Evolutionary conservation across 202 grass and related monocot genomes (phyloP).

Genomic region (Cymbopogon flexuosus): DNA sequence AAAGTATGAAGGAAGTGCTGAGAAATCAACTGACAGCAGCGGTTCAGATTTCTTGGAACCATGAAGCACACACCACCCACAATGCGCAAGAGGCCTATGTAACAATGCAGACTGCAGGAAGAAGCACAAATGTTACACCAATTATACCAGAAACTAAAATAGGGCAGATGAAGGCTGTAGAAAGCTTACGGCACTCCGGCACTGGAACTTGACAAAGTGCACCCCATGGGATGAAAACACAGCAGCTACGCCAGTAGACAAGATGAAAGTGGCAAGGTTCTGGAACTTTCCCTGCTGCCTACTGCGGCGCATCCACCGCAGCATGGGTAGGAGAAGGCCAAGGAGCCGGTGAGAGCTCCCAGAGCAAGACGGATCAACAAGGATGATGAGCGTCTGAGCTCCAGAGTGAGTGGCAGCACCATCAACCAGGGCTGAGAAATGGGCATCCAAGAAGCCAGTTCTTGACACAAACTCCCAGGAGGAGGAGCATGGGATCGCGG

Average conservation of each 20-base stretch:
- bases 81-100: slow-evolving; percentile 22
- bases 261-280: slow-evolving; percentile 46
- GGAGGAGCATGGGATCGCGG: slow-evolving; percentile 27
- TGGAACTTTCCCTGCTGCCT: slow-evolving; percentile 25
- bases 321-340: slow-evolving; percentile 44
- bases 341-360: slow-evolving; percentile 34
- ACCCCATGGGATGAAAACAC: slow-evolving; percentile 45
- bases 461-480: slow-evolving; percentile 45
- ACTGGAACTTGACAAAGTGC: slow-evolving; percentile 57
- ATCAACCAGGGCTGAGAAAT: slow-evolving; percentile 35
- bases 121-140: neutral
- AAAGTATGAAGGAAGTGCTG: slow-evolving; percentile 69
- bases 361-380: slow-evolving; percentile 43
- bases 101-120: slow-evolving; percentile 45
- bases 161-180: neutral
- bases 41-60: slow-evolving; percentile 35
- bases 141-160: neutral
- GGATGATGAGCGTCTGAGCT: slow-evolving; percentile 25
- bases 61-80: slow-evolving; percentile 63
- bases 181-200: slow-evolving; percentile 48
- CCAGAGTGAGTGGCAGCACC: neutral
- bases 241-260: slow-evolving; percentile 28
- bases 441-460: slow-evolving; percentile 31
- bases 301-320: slow-evolving; percentile 48
- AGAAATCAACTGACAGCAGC: slow-evolving; percentile 60